Base-by-base conservation (phyloP, 352 stramenopile species). In the Phytophthora multivora region DNA sequence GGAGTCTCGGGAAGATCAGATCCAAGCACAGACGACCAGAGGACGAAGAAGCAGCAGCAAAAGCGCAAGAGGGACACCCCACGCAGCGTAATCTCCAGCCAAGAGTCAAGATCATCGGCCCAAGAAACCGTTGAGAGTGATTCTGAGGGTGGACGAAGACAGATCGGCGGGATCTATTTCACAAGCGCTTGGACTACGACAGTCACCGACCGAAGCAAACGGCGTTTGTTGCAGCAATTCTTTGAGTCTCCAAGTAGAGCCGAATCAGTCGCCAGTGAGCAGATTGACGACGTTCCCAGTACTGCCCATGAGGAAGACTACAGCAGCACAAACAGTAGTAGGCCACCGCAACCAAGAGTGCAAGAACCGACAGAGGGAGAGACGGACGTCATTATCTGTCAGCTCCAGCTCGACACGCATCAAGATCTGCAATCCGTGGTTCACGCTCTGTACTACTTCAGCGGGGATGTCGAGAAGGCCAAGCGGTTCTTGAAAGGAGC, bases 361-460 rank as follows among this genome's bases (percentile, higher is more conserved):
- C 28, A 13, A 33, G 28, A 54, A 47, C 58, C 69, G 9, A 75
- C 62, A 10, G 63, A 82, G 25, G 25, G 50, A 12, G 69, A 75
- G 39, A 49, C 60, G 0, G 65, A 83, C 16, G 35, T 48, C 2
- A 35, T 80, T 11, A 63, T 79, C 12, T 67, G 41, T 33, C 65
- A 67, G 28, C 62, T 86, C 3, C 68, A 76, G 42, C 50, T 81
- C 15, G 55, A 75, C 18, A 86, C 71, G 0, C 47, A 63, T 4
- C 62, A 79, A 28, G 50, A 63, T 12, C 31, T 63, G 23, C 39
- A 51, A 35, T 16, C 63, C 5, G 52, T 84, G 28, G 42, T 77
- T 1, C 59, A 85, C 48, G 77, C 75, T 13, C 50, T 87, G 19
- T 85, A 80, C 51, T 83, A 77, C 46, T 65, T 61, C 30, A 77